phyloP scores from a whole-genome alignment of 495 filamentous ascomycete genomes.

The Echria macrotheca region DNA sequence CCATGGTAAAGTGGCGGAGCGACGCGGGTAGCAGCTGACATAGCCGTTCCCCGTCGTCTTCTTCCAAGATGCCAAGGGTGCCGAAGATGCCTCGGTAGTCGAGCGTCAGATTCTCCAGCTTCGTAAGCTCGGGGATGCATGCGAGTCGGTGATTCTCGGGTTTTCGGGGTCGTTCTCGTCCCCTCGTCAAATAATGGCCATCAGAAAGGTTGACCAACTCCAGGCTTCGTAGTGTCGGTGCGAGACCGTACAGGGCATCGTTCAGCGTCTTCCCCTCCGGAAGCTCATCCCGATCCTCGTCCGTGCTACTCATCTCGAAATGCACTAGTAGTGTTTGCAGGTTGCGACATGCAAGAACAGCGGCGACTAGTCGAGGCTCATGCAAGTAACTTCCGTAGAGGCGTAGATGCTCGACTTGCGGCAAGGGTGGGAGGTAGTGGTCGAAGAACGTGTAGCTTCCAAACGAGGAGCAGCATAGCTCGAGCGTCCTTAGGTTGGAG shows the following conservation, averaged over 20 bases:
- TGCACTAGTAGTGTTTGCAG: constrained; percentile 27
- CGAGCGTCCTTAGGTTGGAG: constrained; percentile 25
- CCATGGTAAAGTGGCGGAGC: constrained; percentile 26
- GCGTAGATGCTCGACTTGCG: constrained; percentile 26
- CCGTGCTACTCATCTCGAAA: constrained; percentile 24
- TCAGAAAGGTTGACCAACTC: constrained; percentile 26
- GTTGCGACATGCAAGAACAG: constrained; percentile 27
- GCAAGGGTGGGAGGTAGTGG: constrained; percentile 19
- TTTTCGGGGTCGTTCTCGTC: constrained; percentile 27
- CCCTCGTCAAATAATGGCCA: constrained; percentile 31
- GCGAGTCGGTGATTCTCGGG: constrained; percentile 31
- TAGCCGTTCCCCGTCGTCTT: constrained; percentile 31
- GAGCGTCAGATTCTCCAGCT: constrained; percentile 23
- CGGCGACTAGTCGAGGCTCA: constrained; percentile 24
- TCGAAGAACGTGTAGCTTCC: constrained; percentile 11
- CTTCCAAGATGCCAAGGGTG: constrained; percentile 29
- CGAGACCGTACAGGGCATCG: constrained; percentile 21
- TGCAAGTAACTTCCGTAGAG: constrained; percentile 30
- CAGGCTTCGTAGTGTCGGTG: constrained; percentile 19
- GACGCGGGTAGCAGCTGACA: constrained; percentile 25
- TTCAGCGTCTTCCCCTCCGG: constrained; percentile 28
- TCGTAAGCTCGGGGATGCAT: constrained; percentile 24
- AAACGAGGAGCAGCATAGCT: constrained; percentile 26
- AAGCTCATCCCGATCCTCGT: constrained; percentile 26
- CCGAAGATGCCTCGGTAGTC: constrained; percentile 32